Conservation (phyloP, 2,329 filamentous ascomycete species). For the Teratosphaeria viscida region DNA sequence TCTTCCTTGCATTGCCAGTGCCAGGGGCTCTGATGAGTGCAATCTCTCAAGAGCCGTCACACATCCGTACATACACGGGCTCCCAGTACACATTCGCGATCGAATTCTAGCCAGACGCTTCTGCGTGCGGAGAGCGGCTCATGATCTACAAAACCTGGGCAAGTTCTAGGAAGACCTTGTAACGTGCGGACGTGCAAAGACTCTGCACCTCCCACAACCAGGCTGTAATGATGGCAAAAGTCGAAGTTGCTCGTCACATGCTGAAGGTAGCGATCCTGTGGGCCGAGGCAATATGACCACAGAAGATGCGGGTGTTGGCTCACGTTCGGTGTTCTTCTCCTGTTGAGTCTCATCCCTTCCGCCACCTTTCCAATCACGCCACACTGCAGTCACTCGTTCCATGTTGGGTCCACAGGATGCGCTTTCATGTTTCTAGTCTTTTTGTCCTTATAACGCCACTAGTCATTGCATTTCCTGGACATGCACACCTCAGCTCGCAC, state of each 20-base stretch:
- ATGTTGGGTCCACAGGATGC: neutral
- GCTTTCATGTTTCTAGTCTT: neutral
- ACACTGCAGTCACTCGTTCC: neutral
- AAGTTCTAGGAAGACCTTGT: no score
- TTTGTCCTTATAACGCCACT: neutral
- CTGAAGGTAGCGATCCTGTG: neutral
- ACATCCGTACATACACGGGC: no score
- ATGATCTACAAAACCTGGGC: no score
- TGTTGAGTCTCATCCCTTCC: neutral
- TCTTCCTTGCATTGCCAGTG: neutral
- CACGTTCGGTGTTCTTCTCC: neutral
- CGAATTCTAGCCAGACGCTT: no score
- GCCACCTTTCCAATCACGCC: neutral
- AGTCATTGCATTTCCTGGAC: neutral
- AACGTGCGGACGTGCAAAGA: no score
- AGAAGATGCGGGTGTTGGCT: neutral
- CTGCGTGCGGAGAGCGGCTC: no score
- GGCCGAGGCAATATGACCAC: neutral
- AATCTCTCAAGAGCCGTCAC: neutral
- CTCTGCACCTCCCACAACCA: no score
- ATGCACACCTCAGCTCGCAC: neutral
- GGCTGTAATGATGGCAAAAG: no score
- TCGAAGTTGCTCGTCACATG: no score
- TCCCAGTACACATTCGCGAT: no score
- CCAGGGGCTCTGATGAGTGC: neutral